Percentiles rank a stretch among this genome's conserved stretches.
phyloP scores from a whole-genome alignment of 805 yeast species.

The Saccharomycopsis oosterbeekiorum region DNA sequence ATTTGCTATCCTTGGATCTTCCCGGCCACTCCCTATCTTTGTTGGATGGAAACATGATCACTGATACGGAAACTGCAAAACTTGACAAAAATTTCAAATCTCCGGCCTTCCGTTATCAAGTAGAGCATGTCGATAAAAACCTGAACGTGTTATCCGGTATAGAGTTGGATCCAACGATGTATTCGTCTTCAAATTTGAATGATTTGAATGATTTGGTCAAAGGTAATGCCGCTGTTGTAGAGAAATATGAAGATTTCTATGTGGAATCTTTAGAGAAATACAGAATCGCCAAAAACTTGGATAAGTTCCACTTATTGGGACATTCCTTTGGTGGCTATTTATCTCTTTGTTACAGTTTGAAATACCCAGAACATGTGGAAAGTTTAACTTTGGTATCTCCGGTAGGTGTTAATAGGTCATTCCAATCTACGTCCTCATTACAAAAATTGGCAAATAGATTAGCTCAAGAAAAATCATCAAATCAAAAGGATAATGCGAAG shows the following conservation, averaged over 20 bases:
- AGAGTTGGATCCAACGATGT: slow-evolving; percentile 12
- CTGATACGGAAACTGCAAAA: neutral
- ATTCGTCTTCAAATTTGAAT: slow-evolving; percentile 19
- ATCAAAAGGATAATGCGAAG: neutral
- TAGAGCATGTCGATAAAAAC: slow-evolving; percentile 6
- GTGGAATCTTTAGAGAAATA: slow-evolving; percentile 53
- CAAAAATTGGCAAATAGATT: slow-evolving; percentile 9
- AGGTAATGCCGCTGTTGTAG: slow-evolving; percentile 26
- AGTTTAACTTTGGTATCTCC: slow-evolving; percentile 61
- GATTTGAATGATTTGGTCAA: neutral
- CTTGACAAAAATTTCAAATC: slow-evolving; percentile 30
- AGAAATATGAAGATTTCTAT: slow-evolving; percentile 46
- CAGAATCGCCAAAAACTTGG: slow-evolving; percentile 41
- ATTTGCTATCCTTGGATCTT: slow-evolving; percentile 59
- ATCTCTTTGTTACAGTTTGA: slow-evolving; percentile 52
- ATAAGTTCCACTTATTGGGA: slow-evolving; percentile 53
- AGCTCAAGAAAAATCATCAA: neutral
- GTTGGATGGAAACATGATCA: slow-evolving; percentile 22
- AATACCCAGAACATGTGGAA: slow-evolving; percentile 43
- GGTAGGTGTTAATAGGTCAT: slow-evolving; percentile 63
- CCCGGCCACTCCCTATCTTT: slow-evolving; percentile 62
- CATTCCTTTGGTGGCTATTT: slow-evolving; percentile 78
- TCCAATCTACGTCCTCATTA: slow-evolving; percentile 25
- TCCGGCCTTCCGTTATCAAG: slow-evolving; percentile 25
- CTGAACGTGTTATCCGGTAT: slow-evolving; percentile 8